A percentile compares a stretch with the other conserved stretches of the same genome.
Conservation (phyloP, 371 early-diverging fungal species). For the Lichtheimia ornata region DNA sequence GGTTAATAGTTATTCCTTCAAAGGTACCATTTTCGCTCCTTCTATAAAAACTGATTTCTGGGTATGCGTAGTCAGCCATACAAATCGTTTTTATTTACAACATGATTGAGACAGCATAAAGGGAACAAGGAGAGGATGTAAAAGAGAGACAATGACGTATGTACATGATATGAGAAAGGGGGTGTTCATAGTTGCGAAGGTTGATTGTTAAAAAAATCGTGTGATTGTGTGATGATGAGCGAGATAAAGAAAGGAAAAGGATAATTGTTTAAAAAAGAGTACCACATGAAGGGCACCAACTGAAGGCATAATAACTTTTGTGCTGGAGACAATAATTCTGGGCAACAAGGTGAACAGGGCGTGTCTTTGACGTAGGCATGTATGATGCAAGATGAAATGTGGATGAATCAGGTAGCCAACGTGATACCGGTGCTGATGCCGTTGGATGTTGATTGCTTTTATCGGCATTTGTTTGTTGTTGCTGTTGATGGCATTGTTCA, state of each 20-base stretch:
- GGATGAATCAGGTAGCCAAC: conserved; percentile 15
- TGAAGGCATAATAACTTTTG: conserved; percentile 15
- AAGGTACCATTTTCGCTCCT: no score
- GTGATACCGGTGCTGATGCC: conserved; percentile 6
- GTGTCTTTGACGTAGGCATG: neutral
- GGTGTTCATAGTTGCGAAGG: neutral
- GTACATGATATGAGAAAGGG: neutral
- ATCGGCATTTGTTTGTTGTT: no score
- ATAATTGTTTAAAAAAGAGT: neutral
- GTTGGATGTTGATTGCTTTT: no score
- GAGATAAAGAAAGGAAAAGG: neutral
- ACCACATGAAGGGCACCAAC: conserved; percentile 12
- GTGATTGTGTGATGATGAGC: neutral
- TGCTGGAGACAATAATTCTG: conserved; percentile 13
- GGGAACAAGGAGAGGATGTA: neutral
- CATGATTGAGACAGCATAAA: neutral
- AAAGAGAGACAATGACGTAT: neutral
- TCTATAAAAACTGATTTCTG: no score
- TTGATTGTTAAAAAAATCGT: neutral
- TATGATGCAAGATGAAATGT: conserved; percentile 8
- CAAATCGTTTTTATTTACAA: neutral
- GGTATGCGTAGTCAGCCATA: no score
- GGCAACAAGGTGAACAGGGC: conserved; percentile 3
- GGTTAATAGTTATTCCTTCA: no score
- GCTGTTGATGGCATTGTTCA: no score